Percentiles rank a stretch among this genome's conserved stretches.
Evolutionary conservation across 192 early-diverging fungal genomes (phyloP).

Genomic region (Coemansia sp.): DNA sequence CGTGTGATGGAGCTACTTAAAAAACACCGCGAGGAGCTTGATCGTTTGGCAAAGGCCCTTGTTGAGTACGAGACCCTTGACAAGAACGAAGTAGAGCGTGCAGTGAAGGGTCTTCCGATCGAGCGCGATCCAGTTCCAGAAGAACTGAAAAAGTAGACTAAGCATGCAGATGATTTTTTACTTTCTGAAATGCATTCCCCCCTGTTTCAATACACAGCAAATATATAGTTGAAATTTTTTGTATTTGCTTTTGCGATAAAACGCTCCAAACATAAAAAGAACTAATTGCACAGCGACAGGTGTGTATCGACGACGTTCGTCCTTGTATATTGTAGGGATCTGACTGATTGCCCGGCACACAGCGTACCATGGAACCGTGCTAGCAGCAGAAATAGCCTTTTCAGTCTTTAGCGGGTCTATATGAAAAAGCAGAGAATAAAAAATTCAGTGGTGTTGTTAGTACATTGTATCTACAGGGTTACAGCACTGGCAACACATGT

Average conservation of each 20-base stretch:
- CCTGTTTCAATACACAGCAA: too few species aligned
- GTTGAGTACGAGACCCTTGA: slow-evolving; percentile 93
- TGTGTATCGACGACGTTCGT: background rate
- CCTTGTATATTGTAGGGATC: slow-evolving; percentile 1
- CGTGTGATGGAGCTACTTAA: slow-evolving; percentile 73
- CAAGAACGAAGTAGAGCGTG: slow-evolving; percentile 77
- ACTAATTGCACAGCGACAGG: background rate
- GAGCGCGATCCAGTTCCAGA: slow-evolving; percentile 32
- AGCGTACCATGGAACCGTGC: background rate
- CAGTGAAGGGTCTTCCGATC: slow-evolving; percentile 51
- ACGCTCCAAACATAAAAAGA: slow-evolving; percentile 12
- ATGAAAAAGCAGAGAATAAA: background rate
- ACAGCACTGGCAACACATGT: background rate
- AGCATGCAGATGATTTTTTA: background rate
- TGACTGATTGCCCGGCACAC: background rate
- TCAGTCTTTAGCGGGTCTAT: slow-evolving; percentile 24
- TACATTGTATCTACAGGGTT: background rate
- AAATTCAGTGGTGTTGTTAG: background rate
- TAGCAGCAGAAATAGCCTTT: background rate
- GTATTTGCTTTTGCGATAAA: slow-evolving; percentile 8
- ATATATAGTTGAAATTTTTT: too few species aligned
- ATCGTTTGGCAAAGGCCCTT: slow-evolving; percentile 87
- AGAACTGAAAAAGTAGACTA: slow-evolving; percentile 2
- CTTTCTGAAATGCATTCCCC: too few species aligned
- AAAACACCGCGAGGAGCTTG: slow-evolving; percentile 80